Evolutionary conservation across 345 rosid species (phyloP).

Genomic region (Salix udensis): DNA sequence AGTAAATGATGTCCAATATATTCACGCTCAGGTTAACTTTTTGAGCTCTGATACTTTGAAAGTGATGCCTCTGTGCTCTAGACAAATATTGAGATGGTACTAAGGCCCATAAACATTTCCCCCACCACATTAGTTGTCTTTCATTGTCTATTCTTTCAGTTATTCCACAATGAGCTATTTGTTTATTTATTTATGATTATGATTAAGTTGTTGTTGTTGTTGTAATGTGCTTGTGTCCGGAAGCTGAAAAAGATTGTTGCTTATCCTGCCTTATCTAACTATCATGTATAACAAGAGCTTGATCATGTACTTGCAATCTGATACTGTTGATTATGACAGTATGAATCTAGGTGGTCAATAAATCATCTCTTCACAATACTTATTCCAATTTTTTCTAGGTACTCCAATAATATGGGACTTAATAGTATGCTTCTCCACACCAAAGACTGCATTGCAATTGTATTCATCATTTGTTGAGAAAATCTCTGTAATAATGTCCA

Average conservation of each 20-base stretch:
- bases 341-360: neutral
- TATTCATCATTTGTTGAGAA: conserved; percentile 1
- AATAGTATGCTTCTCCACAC: conserved; percentile 1
- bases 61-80: neutral
- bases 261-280: conserved; percentile 1
- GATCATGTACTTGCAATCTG: neutral
- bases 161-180: neutral
- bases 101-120: neutral
- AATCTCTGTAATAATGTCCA: neutral
- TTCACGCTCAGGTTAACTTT: conserved; percentile 30
- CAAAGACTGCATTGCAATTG: neutral
- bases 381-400: neutral
- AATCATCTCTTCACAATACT: neutral
- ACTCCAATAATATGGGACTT: neutral
- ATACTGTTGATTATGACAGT: neutral
- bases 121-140: neutral
- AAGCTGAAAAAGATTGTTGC: neutral
- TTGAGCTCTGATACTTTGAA: conserved; percentile 8
- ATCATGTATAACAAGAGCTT: neutral
- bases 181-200: neutral
- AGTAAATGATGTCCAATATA: conserved; percentile 24
- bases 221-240: neutral
- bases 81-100: neutral
- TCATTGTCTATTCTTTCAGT: neutral
- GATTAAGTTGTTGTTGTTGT: no score